Conservation (phyloP, 129 eudicot species). For the Daucus carota region DH1_v3.0 NC_030386.2:34002001-34002500, state of each 20-base stretch:
- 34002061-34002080: slow-evolving; percentile 62
- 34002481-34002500: slow-evolving; percentile 23
- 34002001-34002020: slow-evolving; percentile 63
- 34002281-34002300: slow-evolving; percentile 46
- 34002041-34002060: slow-evolving; percentile 72
- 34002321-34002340: slow-evolving; percentile 49
- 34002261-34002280: slow-evolving; percentile 50
- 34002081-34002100: slow-evolving; percentile 52
- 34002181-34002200: slow-evolving; percentile 47
- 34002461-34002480: slow-evolving; percentile 67
- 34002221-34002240: slow-evolving; percentile 49
- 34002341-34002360: slow-evolving; percentile 47
- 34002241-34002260: slow-evolving; percentile 57
- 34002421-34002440: slow-evolving; percentile 76
- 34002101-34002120: slow-evolving; percentile 54
- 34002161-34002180: slow-evolving; percentile 70
- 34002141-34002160: slow-evolving; percentile 70
- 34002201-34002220: slow-evolving; percentile 13
- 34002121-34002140: slow-evolving; percentile 61
- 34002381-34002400: slow-evolving; percentile 40
- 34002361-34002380: slow-evolving; percentile 69
- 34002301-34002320: slow-evolving; percentile 37
- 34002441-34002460: slow-evolving; percentile 49
- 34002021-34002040: slow-evolving; percentile 53
- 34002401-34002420: slow-evolving; percentile 30